Evolutionary conservation across 2,329 filamentous ascomycete species (phyloP), one percentile per base, ranked within the genome.

Genomic region (Xylaria hypoxylon): DNA sequence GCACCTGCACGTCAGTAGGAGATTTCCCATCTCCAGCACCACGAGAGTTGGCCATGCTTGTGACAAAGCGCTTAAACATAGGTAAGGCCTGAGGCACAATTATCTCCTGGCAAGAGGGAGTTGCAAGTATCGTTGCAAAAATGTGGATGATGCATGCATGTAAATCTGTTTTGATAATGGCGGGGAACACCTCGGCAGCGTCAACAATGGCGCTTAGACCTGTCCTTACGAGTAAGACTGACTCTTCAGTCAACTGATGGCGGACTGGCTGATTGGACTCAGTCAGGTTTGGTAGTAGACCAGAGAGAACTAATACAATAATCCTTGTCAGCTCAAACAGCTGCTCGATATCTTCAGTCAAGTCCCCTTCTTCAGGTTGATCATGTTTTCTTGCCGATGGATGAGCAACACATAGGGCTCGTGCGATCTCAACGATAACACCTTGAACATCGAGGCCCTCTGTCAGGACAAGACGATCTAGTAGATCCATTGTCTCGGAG

Each of bases 121-220:
- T 97, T 15, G 92, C 92, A 13, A 99, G 86, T 64, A 97, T 96
- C 0, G 94, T 97, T 60, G 93, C 92, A 76, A 98, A 97, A 62
- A 98, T 97, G 81, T 99, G 94, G 56, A 99, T 87, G 71, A 98
- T 97, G 75, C 95, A 98, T 44, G 96, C 95, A 76, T 98, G 94
- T 6, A 99, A 85, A 77, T 99, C 96, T 10, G 94, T 95, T 77
- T 96, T 96, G 82, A 99, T 99, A 73, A 99, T 94, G 2, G 92
- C 89, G 0, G 96, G 96, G 80, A 99, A 99, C 17, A 98, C 94
- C 68, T 96, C 93, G 6, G 96, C 94, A 1, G 96, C 94, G 75
- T 98, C 93, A 3, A 98, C 96, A 1, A 99, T 87, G 1, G 96
- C 93, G 66, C 94, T 92, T 1, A 99, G 85, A 0, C 93, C 90